Base-by-base conservation (phyloP, 805 yeast species). In the Vanderwaltozyma polyspora region DNA sequence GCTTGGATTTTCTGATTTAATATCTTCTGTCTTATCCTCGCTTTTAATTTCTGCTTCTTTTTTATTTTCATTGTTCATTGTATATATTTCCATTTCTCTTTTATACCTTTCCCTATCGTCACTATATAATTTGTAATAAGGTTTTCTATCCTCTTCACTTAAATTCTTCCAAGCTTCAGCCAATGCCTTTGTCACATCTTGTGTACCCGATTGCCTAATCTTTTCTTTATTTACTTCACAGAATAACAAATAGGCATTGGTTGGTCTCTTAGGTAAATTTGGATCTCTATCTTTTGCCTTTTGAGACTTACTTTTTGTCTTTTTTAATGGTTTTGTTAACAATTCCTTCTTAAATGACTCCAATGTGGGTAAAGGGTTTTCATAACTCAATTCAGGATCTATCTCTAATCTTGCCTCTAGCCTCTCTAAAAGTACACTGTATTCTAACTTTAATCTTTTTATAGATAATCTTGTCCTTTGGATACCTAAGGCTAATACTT, bases 81-180 rank as follows among this genome's bases (percentile, higher is more conserved):
- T 43, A 44, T 75, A 76, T 7, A 57, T 72, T 34, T 63, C 71
- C 78, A 84, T 74, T 49, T 85, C 94, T 33, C 65, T 68, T 34
- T 73, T 72, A 52, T 84, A 86, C 52, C 94, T 70, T 37, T 70
- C 70, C 48, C 79, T 74, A 45, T 84, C 95, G 33, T 79, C 81
- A 49, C 78, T 87, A 52, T 79, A 85, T 34, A 80, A 58, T 37
- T 79, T 76, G 48, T 74, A 75, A 54, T 73, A 87, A 3, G 87
- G 86, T 43, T 72, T 74, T 37, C 82, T 71, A 8, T 70, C 82
- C 19, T 75, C 80, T 25, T 76, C 79, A 37, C 67, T 72, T 45
- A 87, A 65, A 34, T 63, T 66, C 49, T 82, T 82, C 96, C 96
- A 87, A 4, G 79, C 77, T 42, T 83, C 95, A 2, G 94, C 75